A percentile compares a stretch with the other conserved stretches of the same genome.
phyloP scores from a whole-genome alignment of 257 asterid genomes.

The Solanum chiquidenum region DNA sequence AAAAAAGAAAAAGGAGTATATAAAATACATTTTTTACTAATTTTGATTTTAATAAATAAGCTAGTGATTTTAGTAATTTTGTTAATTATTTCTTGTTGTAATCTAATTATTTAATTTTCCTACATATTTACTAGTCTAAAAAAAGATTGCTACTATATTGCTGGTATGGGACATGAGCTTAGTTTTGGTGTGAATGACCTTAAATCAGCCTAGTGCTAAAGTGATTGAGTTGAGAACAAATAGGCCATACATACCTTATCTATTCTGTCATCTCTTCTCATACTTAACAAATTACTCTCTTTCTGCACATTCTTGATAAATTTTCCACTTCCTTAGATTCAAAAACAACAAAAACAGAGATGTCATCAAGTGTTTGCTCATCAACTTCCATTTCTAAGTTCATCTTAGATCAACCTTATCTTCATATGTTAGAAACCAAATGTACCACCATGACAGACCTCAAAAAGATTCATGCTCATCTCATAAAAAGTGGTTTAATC shows the following conservation, averaged over 20 bases:
- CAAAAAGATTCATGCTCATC: slow-evolving; percentile 47
- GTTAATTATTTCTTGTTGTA: not conserved
- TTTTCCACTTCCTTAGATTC: not conserved
- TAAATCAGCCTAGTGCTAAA: no score
- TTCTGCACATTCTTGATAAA: not conserved
- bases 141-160: not conserved
- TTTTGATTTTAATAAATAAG: not conserved
- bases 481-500: slow-evolving; percentile 60
- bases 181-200: no score
- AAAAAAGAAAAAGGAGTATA: not conserved
- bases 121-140: not conserved
- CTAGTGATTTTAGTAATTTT: not conserved
- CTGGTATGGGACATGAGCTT: not conserved
- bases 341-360: slow-evolving; percentile 3
- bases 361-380: slow-evolving; percentile 62
- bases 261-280: not conserved
- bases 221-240: not conserved
- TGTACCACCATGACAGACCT: slow-evolving; percentile 49
- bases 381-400: slow-evolving; percentile 66
- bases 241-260: not conserved
- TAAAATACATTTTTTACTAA: no score
- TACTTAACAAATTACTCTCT: not conserved
- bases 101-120: not conserved
- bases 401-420: slow-evolving; percentile 59
- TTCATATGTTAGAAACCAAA: slow-evolving; percentile 47